Conservation (phyloP, 225 moss, liverwort and hornwort genomes). For the Neckera pumila region DNA sequence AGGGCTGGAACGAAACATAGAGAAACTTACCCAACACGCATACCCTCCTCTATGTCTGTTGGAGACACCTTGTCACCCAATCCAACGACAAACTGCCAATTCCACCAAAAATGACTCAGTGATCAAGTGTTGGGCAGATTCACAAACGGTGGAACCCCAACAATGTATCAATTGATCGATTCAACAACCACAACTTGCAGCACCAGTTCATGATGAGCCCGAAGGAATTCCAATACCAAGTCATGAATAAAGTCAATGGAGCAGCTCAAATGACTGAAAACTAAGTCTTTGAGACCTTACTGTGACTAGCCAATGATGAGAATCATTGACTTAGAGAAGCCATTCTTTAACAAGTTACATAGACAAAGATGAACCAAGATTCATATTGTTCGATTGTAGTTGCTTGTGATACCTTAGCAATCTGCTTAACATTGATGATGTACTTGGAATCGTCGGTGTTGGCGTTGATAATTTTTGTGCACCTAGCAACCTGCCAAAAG, state of each 20-base stretch:
- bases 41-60: constrained; percentile 96
- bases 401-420: constrained; percentile 57
- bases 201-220: neutral
- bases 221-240: neutral
- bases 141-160: neutral
- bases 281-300: neutral
- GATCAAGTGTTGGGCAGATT: neutral
- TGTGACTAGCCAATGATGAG: neutral
- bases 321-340: neutral
- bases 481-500: constrained; percentile 70
- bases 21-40: constrained; percentile 77
- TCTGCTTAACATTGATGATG: constrained; percentile 94
- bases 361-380: neutral
- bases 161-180: neutral
- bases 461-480: constrained; percentile 93
- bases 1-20: neutral
- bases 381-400: neutral
- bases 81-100: constrained; percentile 84
- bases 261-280: neutral
- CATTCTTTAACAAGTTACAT: neutral
- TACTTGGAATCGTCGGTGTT: constrained; percentile 89
- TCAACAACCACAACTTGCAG: neutral
- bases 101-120: neutral
- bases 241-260: neutral
- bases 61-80: constrained; percentile 93